Evolutionary conservation across 2,329 filamentous ascomycete species (phyloP), one percentile per base, ranked within the genome.

Genomic region (Trichoderma harzianum): DNA sequence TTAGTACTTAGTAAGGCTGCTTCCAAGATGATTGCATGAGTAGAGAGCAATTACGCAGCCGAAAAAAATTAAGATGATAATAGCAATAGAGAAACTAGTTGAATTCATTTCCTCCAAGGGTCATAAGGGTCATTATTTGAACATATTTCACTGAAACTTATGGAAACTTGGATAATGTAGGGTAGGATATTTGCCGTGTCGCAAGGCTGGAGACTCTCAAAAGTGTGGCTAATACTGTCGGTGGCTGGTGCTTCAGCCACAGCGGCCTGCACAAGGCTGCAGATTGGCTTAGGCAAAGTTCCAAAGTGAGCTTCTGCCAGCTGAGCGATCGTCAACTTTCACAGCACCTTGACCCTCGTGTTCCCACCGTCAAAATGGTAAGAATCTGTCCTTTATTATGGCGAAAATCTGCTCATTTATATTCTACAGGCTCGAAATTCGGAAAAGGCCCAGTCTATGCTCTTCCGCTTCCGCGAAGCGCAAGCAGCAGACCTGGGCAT

Each of bases 381-480:
- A 28, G 74, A 16, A 32, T 21, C 2, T 18, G 21, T 12, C 24
- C 3, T 30, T 34, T 7, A 2, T 24, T 5, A 12, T 3, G n/a
- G 12, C 10, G 5, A 24, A 24, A 24, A 0, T 18, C 73, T 77
- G 36, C 77, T 72, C 30, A 30, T n/a, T 0, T 0, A 0, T 0
- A 77, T 55, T 11, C 24, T 11, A 11, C 21, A 94, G 95, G 95
- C 95, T 79, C 95, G 95, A 80, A 98, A 98, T 83, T 95, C 93
- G 60, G 95, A 98, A 88, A 99, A 98, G 83, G 95, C 96, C 79
- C 96, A 99, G 86, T 98, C 95, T 62, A 99, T 99, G 95, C 95
- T 99, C 83, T 99, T 98, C 86, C 95, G 96, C 87, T 99, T 99
- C 87, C 94, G 96, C 82, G 96, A 97, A 79, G 93, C 95, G 78